Base-by-base conservation (phyloP, 1,284 basidiomycete genomes). In the Puccinia coronata region DNA sequence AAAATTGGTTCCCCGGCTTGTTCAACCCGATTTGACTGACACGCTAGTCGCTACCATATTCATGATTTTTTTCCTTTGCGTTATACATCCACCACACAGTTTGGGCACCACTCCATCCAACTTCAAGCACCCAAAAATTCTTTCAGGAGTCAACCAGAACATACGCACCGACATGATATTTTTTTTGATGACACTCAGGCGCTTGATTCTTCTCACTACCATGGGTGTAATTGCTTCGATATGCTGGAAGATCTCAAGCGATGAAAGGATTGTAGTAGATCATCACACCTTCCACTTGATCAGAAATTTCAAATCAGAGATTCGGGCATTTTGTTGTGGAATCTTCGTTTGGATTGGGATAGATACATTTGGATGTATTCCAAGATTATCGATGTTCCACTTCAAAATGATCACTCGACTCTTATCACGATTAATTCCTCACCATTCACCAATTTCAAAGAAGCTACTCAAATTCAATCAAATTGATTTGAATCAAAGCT, bases 321-420 rank as follows among this genome's bases (percentile, higher is more conserved):
- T 63, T 16, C 16, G 59, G 18, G 34, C 59, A 18, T 39, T 63
- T 23, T 63, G 31, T 20, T 63, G 14, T 16, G 59, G 59, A 18
- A 39, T 63, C 16, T 63, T 63, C 59, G 59, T 63, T 2, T 63
- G 59, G 59, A 63, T 63, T 23, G 59, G 59, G 34, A 63, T 63
- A 63, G 59, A 63, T 63, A 16, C 39, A 23, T 34, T 2, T 6
- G 59, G 59, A 3, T 63, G 59, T 63, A 18, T 63, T 23, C 34
- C 28, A 23, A 36, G 59, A 39, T 3, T 63, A n/a, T 39, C 18
- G 8, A 63, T 63, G 59, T 63, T 63, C 20, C 5, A 6, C 34
- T 34, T 63, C 59, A 63, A 63, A n/a, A 20, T 63, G 18, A 39
- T 12, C 34, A 63, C 34, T 16, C 59, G 59, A 39, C 28, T 39